phyloP scores from a whole-genome alignment of 163 green algal genomes.

The Picocystis sp. region DNA sequence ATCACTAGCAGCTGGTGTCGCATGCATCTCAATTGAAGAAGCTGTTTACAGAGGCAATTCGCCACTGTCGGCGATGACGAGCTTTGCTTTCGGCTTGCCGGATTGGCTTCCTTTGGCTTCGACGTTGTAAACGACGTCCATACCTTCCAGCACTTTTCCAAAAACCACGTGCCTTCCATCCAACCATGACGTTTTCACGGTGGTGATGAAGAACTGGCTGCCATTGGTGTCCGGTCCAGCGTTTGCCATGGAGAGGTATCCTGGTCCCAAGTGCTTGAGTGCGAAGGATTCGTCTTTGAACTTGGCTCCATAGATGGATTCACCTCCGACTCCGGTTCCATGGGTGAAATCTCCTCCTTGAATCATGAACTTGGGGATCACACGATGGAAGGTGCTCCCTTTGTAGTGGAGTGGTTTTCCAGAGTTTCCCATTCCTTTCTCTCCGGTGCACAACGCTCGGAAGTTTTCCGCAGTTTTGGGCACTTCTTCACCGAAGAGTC shows the following conservation, averaged over 20 bases:
- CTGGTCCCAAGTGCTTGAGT: conserved; percentile 13
- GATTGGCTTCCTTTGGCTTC: conserved; percentile 18
- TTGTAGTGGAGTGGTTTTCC: conserved; percentile 86
- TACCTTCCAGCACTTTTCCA: conserved; percentile 29
- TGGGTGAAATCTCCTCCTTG: conserved; percentile 35
- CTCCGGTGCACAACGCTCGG: conserved; percentile 23
- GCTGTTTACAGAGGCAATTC: conserved; percentile 8
- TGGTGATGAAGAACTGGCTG: conserved; percentile 38
- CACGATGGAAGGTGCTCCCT: conserved; percentile 76
- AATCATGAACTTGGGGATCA: conserved; percentile 48
- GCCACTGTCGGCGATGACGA: conserved; percentile 25
- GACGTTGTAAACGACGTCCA: conserved; percentile 13
- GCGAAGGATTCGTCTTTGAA: conserved; percentile 20
- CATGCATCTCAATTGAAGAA: too few species aligned
- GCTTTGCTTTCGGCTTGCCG: conserved; percentile 15
- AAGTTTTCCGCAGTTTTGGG: conserved; percentile 16
- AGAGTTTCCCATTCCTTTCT: conserved; percentile 60
- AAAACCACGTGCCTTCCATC: conserved; percentile 52
- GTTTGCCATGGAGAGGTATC: conserved; percentile 32
- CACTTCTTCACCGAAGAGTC: conserved; percentile 20
- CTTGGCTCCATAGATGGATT: conserved; percentile 21
- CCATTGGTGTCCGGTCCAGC: conserved; percentile 32
- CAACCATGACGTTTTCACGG: conserved; percentile 31
- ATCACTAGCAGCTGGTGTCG: too few species aligned
- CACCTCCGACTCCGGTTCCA: conserved; percentile 17